Percentiles rank a stretch among this genome's conserved stretches.
Evolutionary conservation across 2,329 filamentous ascomycete species (phyloP).

Genomic region (Trichoderma koningiopsis): DNA sequence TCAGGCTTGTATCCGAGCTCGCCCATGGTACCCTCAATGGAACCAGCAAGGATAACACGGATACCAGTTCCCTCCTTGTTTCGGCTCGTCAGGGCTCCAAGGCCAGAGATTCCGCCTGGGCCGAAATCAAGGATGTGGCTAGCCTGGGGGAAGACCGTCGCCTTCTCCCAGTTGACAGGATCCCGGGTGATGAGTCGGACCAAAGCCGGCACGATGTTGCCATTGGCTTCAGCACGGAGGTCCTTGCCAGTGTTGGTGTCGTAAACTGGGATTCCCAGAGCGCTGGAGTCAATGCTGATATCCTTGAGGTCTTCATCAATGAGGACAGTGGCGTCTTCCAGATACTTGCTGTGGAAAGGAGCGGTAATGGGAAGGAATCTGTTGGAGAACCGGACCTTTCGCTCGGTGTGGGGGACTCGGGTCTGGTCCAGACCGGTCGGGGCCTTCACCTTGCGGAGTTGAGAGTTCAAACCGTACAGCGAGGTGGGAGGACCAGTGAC

Average conservation of each 20-base stretch:
- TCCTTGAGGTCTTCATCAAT: constrained; percentile 88
- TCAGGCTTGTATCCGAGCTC: constrained; percentile 98
- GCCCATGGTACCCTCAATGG: constrained; percentile 84
- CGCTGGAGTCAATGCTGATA: constrained; percentile 71
- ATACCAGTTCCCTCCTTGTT: constrained; percentile 99
- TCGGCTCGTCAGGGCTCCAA: constrained; percentile 93
- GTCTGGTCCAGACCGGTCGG: constrained; percentile 97
- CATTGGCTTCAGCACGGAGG: constrained; percentile 67
- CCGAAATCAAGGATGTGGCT: constrained; percentile 97
- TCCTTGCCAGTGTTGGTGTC: constrained; percentile 90
- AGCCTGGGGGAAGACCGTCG: constrained; percentile 85
- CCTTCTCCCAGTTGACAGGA: constrained; percentile 93
- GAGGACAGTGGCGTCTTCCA: constrained; percentile 76
- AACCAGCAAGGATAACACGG: constrained; percentile 89
- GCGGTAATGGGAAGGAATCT: constrained; percentile 96
- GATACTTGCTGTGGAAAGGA: constrained; percentile 96
- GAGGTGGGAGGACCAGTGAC: constrained; percentile 96
- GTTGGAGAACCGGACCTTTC: constrained; percentile 95
- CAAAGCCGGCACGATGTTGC: constrained; percentile 82
- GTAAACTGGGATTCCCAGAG: constrained; percentile 82
- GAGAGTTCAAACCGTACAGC: constrained; percentile 91
- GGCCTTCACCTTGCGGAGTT: constrained; percentile 94
- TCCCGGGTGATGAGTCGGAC: constrained; percentile 94
- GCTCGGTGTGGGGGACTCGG: constrained; percentile 88
- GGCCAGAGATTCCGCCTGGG: constrained; percentile 92